phyloP scores from a whole-genome alignment of 2,329 filamentous ascomycete genomes.

The Scorias spongiosa region DNA sequence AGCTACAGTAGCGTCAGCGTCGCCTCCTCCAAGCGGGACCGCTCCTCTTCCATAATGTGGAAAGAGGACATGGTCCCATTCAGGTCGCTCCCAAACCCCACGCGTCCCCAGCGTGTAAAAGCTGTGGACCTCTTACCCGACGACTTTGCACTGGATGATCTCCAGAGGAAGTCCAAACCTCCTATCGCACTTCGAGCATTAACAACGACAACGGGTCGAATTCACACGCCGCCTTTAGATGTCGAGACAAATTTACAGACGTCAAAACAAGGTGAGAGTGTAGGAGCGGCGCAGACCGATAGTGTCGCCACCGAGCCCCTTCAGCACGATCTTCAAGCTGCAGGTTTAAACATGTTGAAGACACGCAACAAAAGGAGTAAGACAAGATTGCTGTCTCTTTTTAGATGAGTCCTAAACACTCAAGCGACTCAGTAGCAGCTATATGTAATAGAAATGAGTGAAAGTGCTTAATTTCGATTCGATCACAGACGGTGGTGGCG shows the following conservation, averaged over 20 bases:
- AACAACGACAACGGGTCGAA: not conserved
- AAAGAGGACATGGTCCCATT: not conserved
- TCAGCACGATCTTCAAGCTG: not conserved
- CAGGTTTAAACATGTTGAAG: not conserved
- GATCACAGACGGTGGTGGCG: no score
- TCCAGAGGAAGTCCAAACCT: not conserved
- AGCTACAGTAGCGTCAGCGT: conserved; percentile 34
- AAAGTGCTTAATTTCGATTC: no score
- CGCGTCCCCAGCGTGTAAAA: not conserved
- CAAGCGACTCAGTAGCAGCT: no score
- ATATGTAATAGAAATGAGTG: no score
- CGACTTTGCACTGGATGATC: not conserved
- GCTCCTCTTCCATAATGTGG: conserved; percentile 5
- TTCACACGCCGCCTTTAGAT: not conserved
- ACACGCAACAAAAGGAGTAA: not conserved
- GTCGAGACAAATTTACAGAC: not conserved
- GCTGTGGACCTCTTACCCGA: not conserved
- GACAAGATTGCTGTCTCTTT: not conserved
- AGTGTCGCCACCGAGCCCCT: not conserved
- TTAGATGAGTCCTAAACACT: not conserved
- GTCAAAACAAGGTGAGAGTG: not conserved
- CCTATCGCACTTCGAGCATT: not conserved
- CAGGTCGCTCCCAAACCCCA: not conserved
- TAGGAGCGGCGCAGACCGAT: not conserved
- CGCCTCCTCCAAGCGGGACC: conserved; percentile 15